Evolutionary conservation across 208 protist species (phyloP).

Genomic region (Vickermania spadyakhi): DNA sequence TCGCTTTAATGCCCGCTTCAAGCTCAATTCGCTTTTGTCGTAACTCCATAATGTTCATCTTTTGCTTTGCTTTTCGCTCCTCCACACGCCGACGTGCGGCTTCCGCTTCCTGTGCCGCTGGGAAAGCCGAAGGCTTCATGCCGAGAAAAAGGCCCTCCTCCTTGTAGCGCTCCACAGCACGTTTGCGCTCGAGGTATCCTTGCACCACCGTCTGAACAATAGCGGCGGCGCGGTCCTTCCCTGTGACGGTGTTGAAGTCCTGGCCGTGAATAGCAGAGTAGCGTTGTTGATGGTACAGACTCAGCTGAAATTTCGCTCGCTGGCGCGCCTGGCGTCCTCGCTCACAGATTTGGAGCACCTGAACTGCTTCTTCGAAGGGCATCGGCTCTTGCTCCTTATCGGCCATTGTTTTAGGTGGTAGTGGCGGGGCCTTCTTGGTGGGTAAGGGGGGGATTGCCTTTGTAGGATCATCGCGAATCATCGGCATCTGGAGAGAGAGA

Average conservation of each 20-base stretch:
- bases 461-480: constrained; percentile 21
- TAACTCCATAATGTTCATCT: constrained; percentile 84
- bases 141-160: constrained; percentile 89
- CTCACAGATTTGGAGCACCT: constrained; percentile 90
- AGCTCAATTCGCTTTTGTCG: constrained; percentile 68
- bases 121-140: constrained; percentile 35
- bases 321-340: constrained; percentile 92
- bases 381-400: constrained; percentile 12
- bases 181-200: constrained; percentile 81
- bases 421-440: constrained; percentile 10
- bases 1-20: constrained; percentile 63
- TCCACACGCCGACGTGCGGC: constrained; percentile 27
- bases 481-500: constrained; percentile 13
- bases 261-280: constrained; percentile 33
- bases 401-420: neutral
- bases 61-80: constrained; percentile 79
- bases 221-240: constrained; percentile 78
- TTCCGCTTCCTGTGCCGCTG: constrained; percentile 20
- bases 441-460: constrained; percentile 15
- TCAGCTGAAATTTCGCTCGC: constrained; percentile 85
- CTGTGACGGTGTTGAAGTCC: constrained; percentile 52
- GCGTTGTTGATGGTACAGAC: constrained; percentile 82
- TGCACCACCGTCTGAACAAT: constrained; percentile 85
- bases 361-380: constrained; percentile 76
- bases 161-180: constrained; percentile 38